Conservation (phyloP, 805 yeast genomes). For the Lachancea nothofagi region DNA sequence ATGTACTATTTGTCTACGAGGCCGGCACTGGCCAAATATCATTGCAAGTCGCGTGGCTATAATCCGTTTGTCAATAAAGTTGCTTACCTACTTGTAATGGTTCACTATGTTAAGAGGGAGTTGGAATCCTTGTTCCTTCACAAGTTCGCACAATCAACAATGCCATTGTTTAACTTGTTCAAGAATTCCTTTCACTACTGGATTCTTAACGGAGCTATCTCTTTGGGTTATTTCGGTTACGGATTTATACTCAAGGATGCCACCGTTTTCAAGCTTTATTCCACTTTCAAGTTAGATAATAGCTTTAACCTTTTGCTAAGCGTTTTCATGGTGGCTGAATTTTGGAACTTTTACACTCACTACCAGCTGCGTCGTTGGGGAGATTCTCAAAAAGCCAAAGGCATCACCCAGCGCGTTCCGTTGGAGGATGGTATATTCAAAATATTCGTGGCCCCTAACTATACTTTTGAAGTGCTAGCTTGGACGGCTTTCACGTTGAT, state of each 20-base stretch:
- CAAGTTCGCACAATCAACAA: conserved; percentile 78
- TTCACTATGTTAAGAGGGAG: conserved; percentile 86
- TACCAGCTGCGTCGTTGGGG: conserved; percentile 51
- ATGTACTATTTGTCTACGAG: conserved; percentile 42
- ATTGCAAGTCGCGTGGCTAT: conserved; percentile 10
- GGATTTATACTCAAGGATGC: conserved; percentile 33
- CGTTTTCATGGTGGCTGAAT: conserved; percentile 55
- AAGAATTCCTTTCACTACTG: conserved; percentile 90
- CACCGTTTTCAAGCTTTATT: conserved; percentile 16
- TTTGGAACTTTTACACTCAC: conserved; percentile 71
- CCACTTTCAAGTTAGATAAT: conserved; percentile 16
- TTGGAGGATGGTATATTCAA: conserved; percentile 80
- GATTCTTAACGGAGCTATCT: conserved; percentile 72
- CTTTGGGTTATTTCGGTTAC: conserved; percentile 46
- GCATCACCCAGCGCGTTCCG: conserved; percentile 34
- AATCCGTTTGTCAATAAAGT: conserved; percentile 28
- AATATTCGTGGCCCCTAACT: conserved; percentile 86
- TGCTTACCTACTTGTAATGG: conserved; percentile 44
- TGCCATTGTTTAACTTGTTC: conserved; percentile 85
- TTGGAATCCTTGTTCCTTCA: conserved; percentile 82
- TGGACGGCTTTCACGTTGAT: conserved; percentile 71
- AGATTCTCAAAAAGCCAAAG: conserved; percentile 32
- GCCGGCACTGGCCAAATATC: conserved; percentile 13
- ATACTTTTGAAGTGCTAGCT: conserved; percentile 74
- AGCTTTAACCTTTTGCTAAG: conserved; percentile 34